Evolutionary conservation across 176 grass and related monocot species (phyloP).

Genomic region (Oryza meridionalis): DNA sequence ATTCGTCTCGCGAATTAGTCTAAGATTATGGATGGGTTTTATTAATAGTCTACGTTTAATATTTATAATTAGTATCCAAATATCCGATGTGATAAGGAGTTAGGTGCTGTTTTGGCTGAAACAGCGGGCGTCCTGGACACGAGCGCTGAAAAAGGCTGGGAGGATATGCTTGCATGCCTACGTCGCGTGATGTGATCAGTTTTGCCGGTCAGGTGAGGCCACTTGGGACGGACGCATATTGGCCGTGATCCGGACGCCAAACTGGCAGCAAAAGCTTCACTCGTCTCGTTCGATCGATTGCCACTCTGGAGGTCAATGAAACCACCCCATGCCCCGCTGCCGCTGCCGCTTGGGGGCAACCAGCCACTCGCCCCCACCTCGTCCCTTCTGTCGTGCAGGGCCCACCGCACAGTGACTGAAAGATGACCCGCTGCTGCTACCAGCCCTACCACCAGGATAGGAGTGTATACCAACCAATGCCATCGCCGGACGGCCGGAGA

Average conservation of each 20-base stretch:
- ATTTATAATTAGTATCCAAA: no score
- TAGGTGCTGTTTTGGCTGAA: neutral
- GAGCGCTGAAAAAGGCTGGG: neutral
- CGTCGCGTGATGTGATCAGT: neutral
- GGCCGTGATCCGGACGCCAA: constrained; percentile 28
- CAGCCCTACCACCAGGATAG: neutral
- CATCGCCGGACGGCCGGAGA: neutral
- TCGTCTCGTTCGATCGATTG: neutral
- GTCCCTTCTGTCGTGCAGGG: neutral
- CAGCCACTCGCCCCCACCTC: neutral
- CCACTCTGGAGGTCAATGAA: constrained; percentile 26
- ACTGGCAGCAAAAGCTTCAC: constrained; percentile 6
- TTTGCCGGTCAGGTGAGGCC: neutral
- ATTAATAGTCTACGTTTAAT: no score
- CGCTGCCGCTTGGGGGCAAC: constrained; percentile 40
- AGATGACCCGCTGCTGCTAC: neutral
- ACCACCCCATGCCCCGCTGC: constrained; percentile 39
- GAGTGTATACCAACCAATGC: neutral
- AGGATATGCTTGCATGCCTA: neutral
- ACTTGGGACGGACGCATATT: neutral
- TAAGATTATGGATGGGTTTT: no score
- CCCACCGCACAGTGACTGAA: neutral
- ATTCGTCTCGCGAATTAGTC: no score
- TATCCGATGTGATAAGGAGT: no score
- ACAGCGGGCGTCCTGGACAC: neutral